Evolutionary conservation across 1,284 basidiomycete species (phyloP).

Genomic region (Athelia sp.): DNA sequence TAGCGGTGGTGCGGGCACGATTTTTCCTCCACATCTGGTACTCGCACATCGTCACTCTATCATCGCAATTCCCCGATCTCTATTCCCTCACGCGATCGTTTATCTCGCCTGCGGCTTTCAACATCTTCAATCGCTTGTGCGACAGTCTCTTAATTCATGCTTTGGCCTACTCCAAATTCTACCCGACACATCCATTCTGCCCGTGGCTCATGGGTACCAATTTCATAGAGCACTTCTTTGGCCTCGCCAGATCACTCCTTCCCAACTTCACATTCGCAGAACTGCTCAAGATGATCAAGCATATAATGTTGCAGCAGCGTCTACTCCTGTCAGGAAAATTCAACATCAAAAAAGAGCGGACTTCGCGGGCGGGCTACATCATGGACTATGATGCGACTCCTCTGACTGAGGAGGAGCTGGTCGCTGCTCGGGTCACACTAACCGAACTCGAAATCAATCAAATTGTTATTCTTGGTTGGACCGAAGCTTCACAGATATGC

Average conservation of each 20-base stretch:
- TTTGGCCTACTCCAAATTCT: slow-evolving; percentile 10
- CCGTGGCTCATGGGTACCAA: slow-evolving; percentile 19
- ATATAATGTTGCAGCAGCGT: slow-evolving; percentile 15
- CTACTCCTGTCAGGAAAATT: slow-evolving; percentile 15
- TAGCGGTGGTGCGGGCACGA: slow-evolving; percentile 14
- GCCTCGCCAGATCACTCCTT: slow-evolving; percentile 16
- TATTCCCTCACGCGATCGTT: slow-evolving; percentile 15
- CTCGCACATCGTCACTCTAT: slow-evolving; percentile 9
- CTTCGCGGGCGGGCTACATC: slow-evolving; percentile 10
- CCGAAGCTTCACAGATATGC: slow-evolving; percentile 12
- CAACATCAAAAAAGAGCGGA: slow-evolving; percentile 10
- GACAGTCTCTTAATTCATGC: slow-evolving; percentile 14
- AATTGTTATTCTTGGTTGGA: slow-evolving; percentile 11
- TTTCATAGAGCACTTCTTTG: slow-evolving; percentile 24
- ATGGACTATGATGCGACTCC: slow-evolving; percentile 13
- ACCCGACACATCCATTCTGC: slow-evolving; percentile 18
- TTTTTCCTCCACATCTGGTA: slow-evolving; percentile 20
- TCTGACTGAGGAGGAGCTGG: slow-evolving; percentile 10
- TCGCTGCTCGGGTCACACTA: neutral
- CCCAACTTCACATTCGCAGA: slow-evolving; percentile 22
- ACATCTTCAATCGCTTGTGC: slow-evolving; percentile 17
- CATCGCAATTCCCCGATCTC: slow-evolving; percentile 12
- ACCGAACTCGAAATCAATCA: slow-evolving; percentile 3
- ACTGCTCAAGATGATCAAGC: slow-evolving; percentile 19
- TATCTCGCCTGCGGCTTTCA: slow-evolving; percentile 16